Base-by-base conservation (phyloP, 2,329 filamentous ascomycete species). In the Aspergillus sp. region DNA sequence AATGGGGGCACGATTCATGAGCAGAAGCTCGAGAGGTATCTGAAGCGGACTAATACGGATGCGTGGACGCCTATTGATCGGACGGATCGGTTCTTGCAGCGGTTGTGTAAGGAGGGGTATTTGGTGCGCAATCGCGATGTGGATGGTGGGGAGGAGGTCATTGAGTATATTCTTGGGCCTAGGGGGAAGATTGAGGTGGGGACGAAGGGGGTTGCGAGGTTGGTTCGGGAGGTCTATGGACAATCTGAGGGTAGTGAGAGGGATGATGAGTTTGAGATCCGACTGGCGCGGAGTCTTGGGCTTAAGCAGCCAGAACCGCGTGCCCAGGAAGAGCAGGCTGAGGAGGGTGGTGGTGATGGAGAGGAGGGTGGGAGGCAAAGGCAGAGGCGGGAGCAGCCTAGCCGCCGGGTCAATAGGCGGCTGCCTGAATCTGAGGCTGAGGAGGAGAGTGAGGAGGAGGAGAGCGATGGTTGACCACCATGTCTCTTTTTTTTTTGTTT, bases 101-200 rank as follows among this genome's bases (percentile, higher is more conserved):
- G 86, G 54, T 88, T 98, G 80, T 84, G 88, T 64, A 88, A 85
- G 64, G 92, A 98, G 57, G 90, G 90, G 0, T 99, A 99, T 71
- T 80, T 99, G 2, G 82, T 92, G 38, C 90, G 86, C 64, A 83
- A 88, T 53, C 84, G 88, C 19, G 92, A 97, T 67, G 84, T 73
- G 64, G 77, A 77, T 68, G 87, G 86, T 1, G 91, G 90, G 25
- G 91, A 96, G 39, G 88, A 94, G 64, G 82, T 86, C 2, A 82
- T 92, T 7, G 92, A 91, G 51, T 99, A 91, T 84, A 85, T 90
- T 58, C 85, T 97, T 13, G 95, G 95, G 0, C 89, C 92, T 5
- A 84, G 95, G 21, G 94, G 90, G 5, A 95, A 90, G 76, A 83
- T 93, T 7, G 95, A 98, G 75, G 85, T 98, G 38, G 91, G 90